phyloP scores from a whole-genome alignment of 176 grass and related monocot genomes.

The Pontederia paniculata region DNA sequence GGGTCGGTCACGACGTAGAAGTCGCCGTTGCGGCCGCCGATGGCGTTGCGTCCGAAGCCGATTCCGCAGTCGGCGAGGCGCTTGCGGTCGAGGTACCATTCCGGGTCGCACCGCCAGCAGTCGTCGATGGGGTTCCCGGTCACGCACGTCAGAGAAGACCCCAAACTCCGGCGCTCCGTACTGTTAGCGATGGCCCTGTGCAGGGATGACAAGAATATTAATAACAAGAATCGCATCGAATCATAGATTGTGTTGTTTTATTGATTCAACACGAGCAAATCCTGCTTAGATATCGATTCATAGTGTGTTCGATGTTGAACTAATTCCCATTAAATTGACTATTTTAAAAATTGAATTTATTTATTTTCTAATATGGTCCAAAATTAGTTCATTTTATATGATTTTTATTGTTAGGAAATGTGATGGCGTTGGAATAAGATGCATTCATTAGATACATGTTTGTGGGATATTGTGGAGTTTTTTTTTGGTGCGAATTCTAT shows the following conservation, averaged over 20 bases:
- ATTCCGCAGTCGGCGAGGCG: conserved; percentile 18
- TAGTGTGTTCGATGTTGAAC: too few species aligned
- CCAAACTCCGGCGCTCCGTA: conserved; percentile 4
- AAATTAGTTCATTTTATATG: too few species aligned
- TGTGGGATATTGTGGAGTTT: too few species aligned
- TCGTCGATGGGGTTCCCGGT: conserved; percentile 19
- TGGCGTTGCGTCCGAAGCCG: conserved; percentile 21
- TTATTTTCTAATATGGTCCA: too few species aligned
- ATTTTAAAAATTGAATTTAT: too few species aligned
- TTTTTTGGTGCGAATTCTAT: too few species aligned
- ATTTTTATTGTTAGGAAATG: too few species aligned
- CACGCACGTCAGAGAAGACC: not conserved
- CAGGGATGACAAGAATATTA: not conserved
- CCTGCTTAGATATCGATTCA: too few species aligned
- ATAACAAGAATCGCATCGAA: not conserved
- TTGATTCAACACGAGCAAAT: too few species aligned
- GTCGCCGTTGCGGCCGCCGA: not conserved
- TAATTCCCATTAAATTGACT: too few species aligned
- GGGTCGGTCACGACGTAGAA: conserved; percentile 15
- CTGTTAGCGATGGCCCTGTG: conserved; percentile 4
- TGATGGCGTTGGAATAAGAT: too few species aligned
- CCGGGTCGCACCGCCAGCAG: conserved; percentile 21
- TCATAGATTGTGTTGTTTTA: not conserved
- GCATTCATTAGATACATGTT: too few species aligned
- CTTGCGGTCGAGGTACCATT: conserved; percentile 10